Base-by-base conservation (phyloP, 805 yeast species). In the Cyberlindnera galapagoensis region DNA sequence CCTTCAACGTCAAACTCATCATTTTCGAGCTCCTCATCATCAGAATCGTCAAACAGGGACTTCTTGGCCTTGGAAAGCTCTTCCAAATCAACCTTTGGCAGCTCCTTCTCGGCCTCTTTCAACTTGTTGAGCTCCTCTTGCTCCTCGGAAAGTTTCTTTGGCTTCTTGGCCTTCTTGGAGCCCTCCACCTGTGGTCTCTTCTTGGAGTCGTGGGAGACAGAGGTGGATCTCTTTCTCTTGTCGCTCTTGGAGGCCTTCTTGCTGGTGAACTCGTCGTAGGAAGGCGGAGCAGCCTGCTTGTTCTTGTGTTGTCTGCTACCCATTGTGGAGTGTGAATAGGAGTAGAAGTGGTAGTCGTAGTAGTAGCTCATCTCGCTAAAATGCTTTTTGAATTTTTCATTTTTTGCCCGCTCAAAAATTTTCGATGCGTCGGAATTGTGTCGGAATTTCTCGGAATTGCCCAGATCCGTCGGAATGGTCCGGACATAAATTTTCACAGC, bases 251-350 rank as follows among this genome's bases (percentile, higher is more conserved):
- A 59, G 20, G 49, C 54, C 30, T 52, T 56, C 31, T 63, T 67
- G 49, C 62, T 73, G 40, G 69, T 68, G 57, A 88, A 79, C 51
- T 90, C 95, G 27, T 90, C 97, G 41, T 79, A 65, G 6, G 87
- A 56, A 21, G 96, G 96, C 46, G 97, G 97, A 38, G 73, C 83
- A 28, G 86, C 92, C 64, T 90, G 97, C 69, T 85, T 90, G 51
- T 85, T 81, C 61, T 81, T 86, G 38, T 85, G 84, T 67, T 84
- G 80, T 74, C 95, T 81, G 40, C 64, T 62, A 58, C 97, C 97
- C 95, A 88, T 85, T 14, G 10, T 18, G 12, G 12, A 13, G 7
- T 8, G 24, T 21, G 9, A 8, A 21, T 21, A 21, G 8, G 6
- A 6, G 24, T 21, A 13, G 24, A 21, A 21, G 13, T 21, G 24